Conservation (phyloP, 2,329 filamentous ascomycete species). For the Penicillium freii region DNA sequence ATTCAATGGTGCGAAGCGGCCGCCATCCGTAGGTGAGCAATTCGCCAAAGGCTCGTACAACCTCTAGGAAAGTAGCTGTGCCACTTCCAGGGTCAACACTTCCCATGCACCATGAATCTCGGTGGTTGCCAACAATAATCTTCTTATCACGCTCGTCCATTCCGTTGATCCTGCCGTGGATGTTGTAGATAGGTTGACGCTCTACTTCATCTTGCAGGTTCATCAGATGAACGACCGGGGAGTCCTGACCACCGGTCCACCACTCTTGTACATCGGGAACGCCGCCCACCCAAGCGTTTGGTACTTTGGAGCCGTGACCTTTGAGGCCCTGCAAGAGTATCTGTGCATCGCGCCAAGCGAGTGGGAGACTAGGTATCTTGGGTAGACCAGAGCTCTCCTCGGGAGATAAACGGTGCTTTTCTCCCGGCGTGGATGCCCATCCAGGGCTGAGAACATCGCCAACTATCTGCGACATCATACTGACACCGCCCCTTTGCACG, state of each 20-base stretch:
- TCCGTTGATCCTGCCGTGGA: slow-evolving; percentile 80
- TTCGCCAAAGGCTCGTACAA: slow-evolving; percentile 79
- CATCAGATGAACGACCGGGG: slow-evolving; percentile 74
- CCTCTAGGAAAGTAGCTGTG: slow-evolving; percentile 86
- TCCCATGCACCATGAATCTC: slow-evolving; percentile 89
- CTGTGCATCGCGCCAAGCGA: slow-evolving; percentile 87
- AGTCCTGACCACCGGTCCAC: slow-evolving; percentile 76
- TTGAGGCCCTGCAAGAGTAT: slow-evolving; percentile 71
- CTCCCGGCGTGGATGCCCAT: slow-evolving; percentile 58
- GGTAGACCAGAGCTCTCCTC: slow-evolving; percentile 71
- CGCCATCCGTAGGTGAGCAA: slow-evolving; percentile 77
- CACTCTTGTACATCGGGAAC: slow-evolving; percentile 73
- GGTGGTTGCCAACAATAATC: slow-evolving; percentile 88
- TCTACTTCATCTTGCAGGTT: slow-evolving; percentile 84
- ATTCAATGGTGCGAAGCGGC: slow-evolving; percentile 90
- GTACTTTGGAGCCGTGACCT: slow-evolving; percentile 68
- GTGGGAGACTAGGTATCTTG: slow-evolving; percentile 82
- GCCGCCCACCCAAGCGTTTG: slow-evolving; percentile 70
- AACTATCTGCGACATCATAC: slow-evolving; percentile 75
- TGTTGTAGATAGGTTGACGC: slow-evolving; percentile 85
- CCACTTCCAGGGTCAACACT: slow-evolving; percentile 82
- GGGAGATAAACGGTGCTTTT: slow-evolving; percentile 62
- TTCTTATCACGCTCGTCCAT: slow-evolving; percentile 79
- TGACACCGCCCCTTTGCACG: slow-evolving; percentile 79
- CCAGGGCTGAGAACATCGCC: slow-evolving; percentile 93